Evolutionary conservation across 805 yeast genomes (phyloP), one percentile per base, ranked within the genome.

Genomic region (Candida patagonica): DNA sequence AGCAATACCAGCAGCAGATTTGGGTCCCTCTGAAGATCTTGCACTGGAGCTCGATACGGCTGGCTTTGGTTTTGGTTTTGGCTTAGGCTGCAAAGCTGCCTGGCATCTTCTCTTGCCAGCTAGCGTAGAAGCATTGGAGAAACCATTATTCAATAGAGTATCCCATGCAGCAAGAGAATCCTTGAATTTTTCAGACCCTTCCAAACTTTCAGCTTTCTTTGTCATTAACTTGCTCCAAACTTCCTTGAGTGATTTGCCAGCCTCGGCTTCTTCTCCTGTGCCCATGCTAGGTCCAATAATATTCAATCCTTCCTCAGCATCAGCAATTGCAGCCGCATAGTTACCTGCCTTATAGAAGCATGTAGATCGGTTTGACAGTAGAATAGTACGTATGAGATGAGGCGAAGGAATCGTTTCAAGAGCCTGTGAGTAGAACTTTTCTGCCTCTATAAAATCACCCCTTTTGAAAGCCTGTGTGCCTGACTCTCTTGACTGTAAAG

Each of bases 81-180:
- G 57, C 32, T 47, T 45, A 17, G 66, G 60, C 25, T 60, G 59
- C 2, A 87, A 57, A 1, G 78, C 73, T 13, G 70, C 70, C 38
- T 71, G 71, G 44, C 95, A 83, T 42, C 98, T 71, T 51, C 89
- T 71, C 55, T 76, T 86, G 2, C 89, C 94, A 37, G 84, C 95
- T 71, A 89, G 62, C 0, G 76, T 67, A 23, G 72, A 65, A 43
- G 77, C 74, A 24, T 76, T 73, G 2, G 78, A 71, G 19, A 73
- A 73, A 0, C 95, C 95, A 43, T 76, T 73, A 42, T 74, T 73
- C 13, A 92, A 68, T 37, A 88, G 66, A 25, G 65, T 57, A 42
- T 70, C 71, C 66, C 86, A 89, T 5, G 73, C 55, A 0, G 59
- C 65, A 20, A 83, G 64, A 0, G 96, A 80, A 5, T 71, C 78